phyloP scores from a whole-genome alignment of 768 basidiomycete species.

The Lentinula guzmanii region DNA sequence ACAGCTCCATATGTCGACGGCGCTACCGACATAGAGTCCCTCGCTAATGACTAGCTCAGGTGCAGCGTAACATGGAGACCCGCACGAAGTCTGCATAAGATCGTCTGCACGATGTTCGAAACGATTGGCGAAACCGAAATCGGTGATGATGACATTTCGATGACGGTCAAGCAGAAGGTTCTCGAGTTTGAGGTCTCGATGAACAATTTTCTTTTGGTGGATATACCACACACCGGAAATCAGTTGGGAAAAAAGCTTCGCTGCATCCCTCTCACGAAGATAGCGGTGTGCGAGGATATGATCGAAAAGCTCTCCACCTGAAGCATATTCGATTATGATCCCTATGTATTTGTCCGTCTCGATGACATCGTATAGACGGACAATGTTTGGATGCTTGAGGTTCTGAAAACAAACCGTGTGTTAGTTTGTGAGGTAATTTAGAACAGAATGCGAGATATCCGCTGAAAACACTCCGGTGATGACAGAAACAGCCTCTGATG shows the following conservation, averaged over 20 bases:
- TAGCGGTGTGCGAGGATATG: slow-evolving; percentile 98
- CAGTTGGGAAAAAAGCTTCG: slow-evolving; percentile 95
- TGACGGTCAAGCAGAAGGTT: slow-evolving; percentile 95
- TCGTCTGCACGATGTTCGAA: slow-evolving; percentile 92
- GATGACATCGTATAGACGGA: slow-evolving; percentile 95
- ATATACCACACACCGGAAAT: slow-evolving; percentile 99
- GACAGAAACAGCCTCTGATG: neutral
- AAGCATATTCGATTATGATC: slow-evolving; percentile 97
- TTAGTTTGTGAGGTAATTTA: slow-evolving; percentile 9
- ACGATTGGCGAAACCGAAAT: slow-evolving; percentile 98
- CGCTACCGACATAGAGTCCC: slow-evolving; percentile 93
- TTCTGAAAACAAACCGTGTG: slow-evolving; percentile 39
- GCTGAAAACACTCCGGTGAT: neutral
- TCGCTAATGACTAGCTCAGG: slow-evolving; percentile 98
- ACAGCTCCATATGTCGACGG: slow-evolving; percentile 97
- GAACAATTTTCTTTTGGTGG: slow-evolving; percentile 98
- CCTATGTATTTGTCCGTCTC: slow-evolving; percentile 99
- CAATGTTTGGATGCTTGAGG: slow-evolving; percentile 97
- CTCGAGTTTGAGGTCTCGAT: slow-evolving; percentile 98
- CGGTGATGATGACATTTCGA: slow-evolving; percentile 98
- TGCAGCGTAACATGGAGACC: slow-evolving; percentile 96
- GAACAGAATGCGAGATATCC: neutral
- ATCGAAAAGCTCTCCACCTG: slow-evolving; percentile 97
- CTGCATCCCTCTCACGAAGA: slow-evolving; percentile 89
- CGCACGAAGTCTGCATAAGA: slow-evolving; percentile 97